Evolutionary conservation across 768 basidiomycete genomes (phyloP), one percentile per base, ranked within the genome.

Genomic region (Amanita jacksonii): DNA sequence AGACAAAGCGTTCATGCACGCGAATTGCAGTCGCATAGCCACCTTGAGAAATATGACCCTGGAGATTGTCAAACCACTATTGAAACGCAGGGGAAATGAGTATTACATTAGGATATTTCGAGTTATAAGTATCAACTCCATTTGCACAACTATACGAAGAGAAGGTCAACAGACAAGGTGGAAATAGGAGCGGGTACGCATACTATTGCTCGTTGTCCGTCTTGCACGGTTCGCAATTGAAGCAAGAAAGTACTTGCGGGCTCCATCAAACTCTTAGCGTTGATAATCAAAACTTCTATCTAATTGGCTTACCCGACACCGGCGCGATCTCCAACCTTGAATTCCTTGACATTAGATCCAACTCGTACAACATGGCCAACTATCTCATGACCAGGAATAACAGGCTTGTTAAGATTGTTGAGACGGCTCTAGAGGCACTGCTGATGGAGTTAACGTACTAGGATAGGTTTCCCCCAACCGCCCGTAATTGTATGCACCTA

Each of bases 281-380:
- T 28, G 30, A 12, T 13, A 27, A 25, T 13, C 24, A 22, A 6
- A 18, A 28, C 9, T 27, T 1, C n/a, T 10, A 20, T 20, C 33
- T 19, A 39, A 16, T 12, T 27, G 7, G 51, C 55, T 27, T 43
- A 64, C 63, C 64, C 63, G 23, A 65, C 62, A 38, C 79, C 79
- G 48, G 68, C 79, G 7, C 70, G 57, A 54, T 79, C 73, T 18
- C 78, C 78, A 7, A 70, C 63, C 53, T 76, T 76, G 63, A 80
- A 65, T 38, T 67, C 67, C 3, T 53, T 65, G 34, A 79, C 77
- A 33, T 75, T 66, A 5, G 68, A 56, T 2, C 81, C 78, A 46
- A 83, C 73, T 8, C 65, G 61, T 18, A 65, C 66, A 28, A 72
- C 76, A 7, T 58, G 58, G 4, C 78, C 79, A 38, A 74, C 66